Percentiles rank a stretch among this genome's conserved stretches.
phyloP scores from a whole-genome alignment of 2,329 filamentous ascomycete genomes.

The Xylaria multiplex region DNA sequence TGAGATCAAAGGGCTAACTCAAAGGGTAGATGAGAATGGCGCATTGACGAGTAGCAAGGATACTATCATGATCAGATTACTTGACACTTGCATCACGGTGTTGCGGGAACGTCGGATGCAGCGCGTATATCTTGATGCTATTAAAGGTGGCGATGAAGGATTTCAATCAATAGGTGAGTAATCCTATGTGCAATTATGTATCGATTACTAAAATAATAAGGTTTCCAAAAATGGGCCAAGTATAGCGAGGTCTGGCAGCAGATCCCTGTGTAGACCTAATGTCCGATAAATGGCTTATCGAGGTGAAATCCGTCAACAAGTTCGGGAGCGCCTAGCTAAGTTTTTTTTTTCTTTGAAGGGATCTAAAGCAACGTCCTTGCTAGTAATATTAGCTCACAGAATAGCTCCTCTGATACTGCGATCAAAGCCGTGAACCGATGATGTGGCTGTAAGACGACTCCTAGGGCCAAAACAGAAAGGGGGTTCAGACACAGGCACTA shows the following conservation, averaged over 20 bases:
- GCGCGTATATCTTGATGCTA: conserved; percentile 65
- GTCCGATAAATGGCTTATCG: conserved; percentile 11
- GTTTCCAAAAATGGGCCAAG: conserved; percentile 67
- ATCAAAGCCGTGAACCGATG: neutral
- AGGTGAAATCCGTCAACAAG: conserved; percentile 16
- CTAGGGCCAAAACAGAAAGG: conserved; percentile 3
- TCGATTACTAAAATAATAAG: conserved; percentile 50
- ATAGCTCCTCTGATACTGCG: neutral
- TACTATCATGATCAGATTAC: conserved; percentile 62
- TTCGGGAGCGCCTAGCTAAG: conserved; percentile 13
- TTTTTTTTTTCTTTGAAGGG: conserved; percentile 4
- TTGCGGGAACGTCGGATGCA: conserved; percentile 62
- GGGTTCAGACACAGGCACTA: conserved; percentile 13
- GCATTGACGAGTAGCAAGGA: conserved; percentile 58
- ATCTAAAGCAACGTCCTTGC: conserved; percentile 17
- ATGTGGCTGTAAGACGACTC: conserved; percentile 2
- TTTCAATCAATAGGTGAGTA: conserved; percentile 64
- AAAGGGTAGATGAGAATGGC: conserved; percentile 54
- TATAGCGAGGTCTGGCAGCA: conserved; percentile 66
- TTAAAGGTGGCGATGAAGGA: conserved; percentile 61
- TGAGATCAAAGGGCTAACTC: conserved; percentile 34
- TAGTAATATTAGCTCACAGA: conserved; percentile 3
- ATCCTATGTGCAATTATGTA: neutral
- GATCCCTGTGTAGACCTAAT: conserved; percentile 38
- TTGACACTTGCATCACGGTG: conserved; percentile 62